A percentile compares a stretch with the other conserved stretches of the same genome.
Evolutionary conservation across 2,329 filamentous ascomycete species (phyloP).

Genomic region (Ascochyta pisi): DNA sequence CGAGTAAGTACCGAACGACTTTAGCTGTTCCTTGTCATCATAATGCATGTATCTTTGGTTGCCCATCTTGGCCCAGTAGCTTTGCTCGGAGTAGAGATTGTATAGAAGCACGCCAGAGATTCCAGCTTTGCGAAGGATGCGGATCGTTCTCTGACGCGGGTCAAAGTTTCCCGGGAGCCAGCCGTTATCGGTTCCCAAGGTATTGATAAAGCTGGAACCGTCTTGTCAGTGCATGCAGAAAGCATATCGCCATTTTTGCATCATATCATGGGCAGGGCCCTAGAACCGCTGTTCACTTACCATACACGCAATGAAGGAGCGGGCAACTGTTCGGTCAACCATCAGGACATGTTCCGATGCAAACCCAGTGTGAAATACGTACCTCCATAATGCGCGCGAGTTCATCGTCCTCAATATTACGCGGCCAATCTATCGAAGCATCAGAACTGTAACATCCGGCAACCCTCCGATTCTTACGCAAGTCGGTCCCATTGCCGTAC

Average conservation of each 20-base stretch:
- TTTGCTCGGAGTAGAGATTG: slow-evolving; percentile 23
- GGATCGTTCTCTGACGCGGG: background rate
- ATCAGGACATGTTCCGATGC: no score
- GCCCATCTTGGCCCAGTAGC: slow-evolving; percentile 36
- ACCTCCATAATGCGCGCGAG: no score
- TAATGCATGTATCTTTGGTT: slow-evolving; percentile 21
- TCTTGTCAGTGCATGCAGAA: no score
- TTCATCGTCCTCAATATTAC: no score
- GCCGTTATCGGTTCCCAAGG: background rate
- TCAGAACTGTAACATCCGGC: background rate
- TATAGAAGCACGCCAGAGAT: background rate
- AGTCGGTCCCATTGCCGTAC: background rate
- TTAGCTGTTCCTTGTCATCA: background rate
- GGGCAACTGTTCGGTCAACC: no score
- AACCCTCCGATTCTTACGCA: background rate
- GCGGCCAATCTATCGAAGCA: no score
- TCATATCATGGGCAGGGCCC: no score
- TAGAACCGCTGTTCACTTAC: no score
- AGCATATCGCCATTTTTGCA: no score
- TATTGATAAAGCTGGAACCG: slow-evolving; percentile 3
- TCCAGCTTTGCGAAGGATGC: background rate
- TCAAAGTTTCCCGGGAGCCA: slow-evolving; percentile 4
- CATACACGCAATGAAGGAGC: no score
- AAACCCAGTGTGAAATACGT: no score
- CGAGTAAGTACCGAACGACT: background rate